These are phyloP conservation scores for Zelopaecilomyces penicillatus DNA, from an alignment of 2,329 filamentous ascomycete species.

Conservation along the genomic window DNA sequence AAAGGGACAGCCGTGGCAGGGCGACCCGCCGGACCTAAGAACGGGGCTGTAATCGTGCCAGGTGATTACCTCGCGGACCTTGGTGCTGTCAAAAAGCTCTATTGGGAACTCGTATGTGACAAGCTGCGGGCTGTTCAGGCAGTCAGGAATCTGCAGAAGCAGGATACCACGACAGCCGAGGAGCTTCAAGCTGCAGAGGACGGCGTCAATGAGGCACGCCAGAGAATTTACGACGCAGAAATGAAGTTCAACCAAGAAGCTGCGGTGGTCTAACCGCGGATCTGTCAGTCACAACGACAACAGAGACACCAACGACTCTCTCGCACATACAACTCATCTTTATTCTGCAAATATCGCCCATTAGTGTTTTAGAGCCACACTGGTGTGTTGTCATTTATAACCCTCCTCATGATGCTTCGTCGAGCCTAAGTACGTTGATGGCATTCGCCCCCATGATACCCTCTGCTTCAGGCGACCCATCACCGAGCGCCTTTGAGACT, in stretches of 20 bases:
- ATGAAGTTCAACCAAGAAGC: constrained; percentile 25
- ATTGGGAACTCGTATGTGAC: constrained; percentile 33
- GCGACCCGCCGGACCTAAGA: constrained; percentile 19
- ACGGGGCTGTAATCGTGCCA: constrained; percentile 27
- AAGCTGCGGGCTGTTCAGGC: constrained; percentile 32
- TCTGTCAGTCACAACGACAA: no score
- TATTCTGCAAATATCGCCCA: no score
- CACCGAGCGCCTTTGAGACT: constrained; percentile 43
- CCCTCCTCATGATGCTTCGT: constrained; percentile 13
- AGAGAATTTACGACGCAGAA: constrained; percentile 29
- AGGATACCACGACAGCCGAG: constrained; percentile 14
- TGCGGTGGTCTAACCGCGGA: constrained; percentile 10
- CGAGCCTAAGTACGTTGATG: constrained; percentile 37
- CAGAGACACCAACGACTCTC: no score
- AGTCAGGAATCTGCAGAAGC: constrained; percentile 22
- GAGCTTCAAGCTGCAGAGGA: constrained; percentile 22
- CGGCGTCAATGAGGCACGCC: constrained; percentile 21
- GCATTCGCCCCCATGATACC: constrained; percentile 54
- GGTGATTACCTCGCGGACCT: constrained; percentile 25
- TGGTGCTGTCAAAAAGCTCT: constrained; percentile 22
- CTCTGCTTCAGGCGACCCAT: constrained; percentile 36
- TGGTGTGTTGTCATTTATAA: background rate
- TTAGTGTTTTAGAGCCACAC: no score
- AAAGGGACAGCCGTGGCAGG: constrained; percentile 16
- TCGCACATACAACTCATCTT: no score